Base-by-base conservation (phyloP, 345 rosid genomes). In the Populus davidiana region DNA sequence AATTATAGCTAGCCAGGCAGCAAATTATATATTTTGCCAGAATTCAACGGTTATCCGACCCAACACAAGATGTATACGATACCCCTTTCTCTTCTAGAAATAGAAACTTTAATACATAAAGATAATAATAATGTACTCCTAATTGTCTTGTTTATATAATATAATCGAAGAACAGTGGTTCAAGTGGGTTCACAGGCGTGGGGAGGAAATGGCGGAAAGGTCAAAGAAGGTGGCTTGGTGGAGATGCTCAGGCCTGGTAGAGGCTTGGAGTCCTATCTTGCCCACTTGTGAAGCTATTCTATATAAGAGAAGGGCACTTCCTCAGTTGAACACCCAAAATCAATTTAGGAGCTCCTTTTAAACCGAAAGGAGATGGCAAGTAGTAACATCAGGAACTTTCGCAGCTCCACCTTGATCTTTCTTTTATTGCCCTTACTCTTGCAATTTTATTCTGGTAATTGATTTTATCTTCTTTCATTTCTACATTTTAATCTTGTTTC, bases 361-460 rank as follows among this genome's bases (percentile, higher is more conserved):
- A 65, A n/a, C 11, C n/a, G 25, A 41, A 50, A 61, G 8, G 5
- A 56, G 16, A 5, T 72, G 16, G 88, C 87, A 89, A 85, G 85
- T 33, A 33, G 35, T 33, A 71, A 59, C 69, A 77, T 35, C 10
- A 83, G 41, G 74, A 75, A 29, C 39, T 70, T 35, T 59, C 67
- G 50, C 63, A 38, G 71, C 69, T 78, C 85, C 6, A 78, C 54
- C 73, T 74, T 86, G 27, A 29, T 69, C 73, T 33, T 82, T 78
- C 85, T 91, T 71, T 73, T 87, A 65, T 85, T 88, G 50, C 79
- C 83, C 75, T 77, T 90, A 54, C 80, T 88, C 75, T 67, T 87
- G 39, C 87, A 87, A 79, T 77, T 88, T 67, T 76, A 83, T 70
- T 79, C 82, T 10, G 97, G 93, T 93, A 72, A 29, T 50, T 49